phyloP scores from a whole-genome alignment of 768 basidiomycete genomes.

The Crassisporium funariophilum region DNA sequence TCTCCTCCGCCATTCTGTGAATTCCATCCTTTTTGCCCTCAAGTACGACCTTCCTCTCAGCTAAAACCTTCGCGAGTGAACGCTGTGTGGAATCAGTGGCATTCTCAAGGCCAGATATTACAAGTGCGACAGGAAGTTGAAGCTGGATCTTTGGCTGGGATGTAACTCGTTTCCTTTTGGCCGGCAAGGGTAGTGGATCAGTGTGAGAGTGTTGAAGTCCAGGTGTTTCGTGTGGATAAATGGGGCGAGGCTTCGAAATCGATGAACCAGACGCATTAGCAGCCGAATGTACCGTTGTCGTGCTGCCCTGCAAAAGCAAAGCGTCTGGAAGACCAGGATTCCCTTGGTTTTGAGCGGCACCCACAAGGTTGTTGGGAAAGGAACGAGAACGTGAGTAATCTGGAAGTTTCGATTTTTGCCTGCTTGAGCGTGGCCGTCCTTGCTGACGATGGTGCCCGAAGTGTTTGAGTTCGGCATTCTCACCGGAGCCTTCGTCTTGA shows the following conservation, averaged over 20 bases:
- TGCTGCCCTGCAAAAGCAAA: slow-evolving; percentile 2
- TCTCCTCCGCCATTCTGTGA: slow-evolving; percentile 13
- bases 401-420: slow-evolving; percentile 13
- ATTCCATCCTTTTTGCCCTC: slow-evolving; percentile 28
- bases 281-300: slow-evolving; percentile 1
- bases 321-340: slow-evolving; percentile 6
- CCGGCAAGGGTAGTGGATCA: slow-evolving; percentile 29
- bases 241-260: slow-evolving; percentile 18
- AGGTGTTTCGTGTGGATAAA: slow-evolving; percentile 11
- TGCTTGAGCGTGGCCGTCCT: slow-evolving; percentile 8
- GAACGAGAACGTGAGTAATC: slow-evolving; percentile 36
- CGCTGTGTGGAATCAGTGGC: slow-evolving; percentile 56
- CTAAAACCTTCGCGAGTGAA: slow-evolving; percentile 53
- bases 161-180: slow-evolving; percentile 10
- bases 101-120: slow-evolving; percentile 73
- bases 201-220: slow-evolving; percentile 33
- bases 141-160: slow-evolving; percentile 15
- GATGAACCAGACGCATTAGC: slow-evolving; percentile 5
- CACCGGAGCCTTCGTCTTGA: slow-evolving; percentile 24
- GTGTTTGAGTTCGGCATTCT: slow-evolving; percentile 10
- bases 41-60: slow-evolving; percentile 52
- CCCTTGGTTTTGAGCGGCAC: slow-evolving; percentile 8
- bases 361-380: slow-evolving; percentile 33
- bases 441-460: slow-evolving; percentile 13
- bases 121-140: slow-evolving; percentile 59